Evolutionary conservation across 176 grass and related monocot genomes (phyloP).

Genomic region (Tillandsia leiboldiana): DNA sequence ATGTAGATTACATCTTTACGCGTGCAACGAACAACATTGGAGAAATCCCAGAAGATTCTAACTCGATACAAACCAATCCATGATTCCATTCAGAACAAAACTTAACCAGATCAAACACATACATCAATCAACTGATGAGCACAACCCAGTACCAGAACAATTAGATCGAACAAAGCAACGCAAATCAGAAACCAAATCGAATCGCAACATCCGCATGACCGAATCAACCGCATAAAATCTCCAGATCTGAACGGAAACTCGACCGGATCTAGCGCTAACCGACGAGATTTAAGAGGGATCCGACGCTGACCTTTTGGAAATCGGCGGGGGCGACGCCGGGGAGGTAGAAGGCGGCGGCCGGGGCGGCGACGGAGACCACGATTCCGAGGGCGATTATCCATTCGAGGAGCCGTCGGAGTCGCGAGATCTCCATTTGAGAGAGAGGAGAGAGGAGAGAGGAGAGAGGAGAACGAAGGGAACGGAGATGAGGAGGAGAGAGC

Average conservation of each 20-base stretch:
- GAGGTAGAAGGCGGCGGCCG: conserved; percentile 55
- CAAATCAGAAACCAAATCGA: too few relatives aligned
- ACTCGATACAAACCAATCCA: neutral
- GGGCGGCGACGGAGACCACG: conserved; percentile 5
- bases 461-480: neutral
- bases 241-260: neutral
- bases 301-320: conserved; percentile 48
- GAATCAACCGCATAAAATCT: too few relatives aligned
- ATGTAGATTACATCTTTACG: neutral
- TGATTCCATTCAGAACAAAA: too few relatives aligned
- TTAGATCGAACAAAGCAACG: too few relatives aligned
- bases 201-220: too few relatives aligned
- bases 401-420: neutral
- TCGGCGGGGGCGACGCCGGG: conserved; percentile 73
- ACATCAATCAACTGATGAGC: too few relatives aligned
- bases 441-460: neutral
- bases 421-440: conserved; percentile 19
- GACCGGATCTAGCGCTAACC: neutral
- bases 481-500: neutral
- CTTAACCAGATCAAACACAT: too few relatives aligned
- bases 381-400: conserved; percentile 2
- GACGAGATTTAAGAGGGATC: neutral
- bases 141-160: too few relatives aligned
- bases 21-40: neutral
- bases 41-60: conserved; percentile 3